Conservation (phyloP, 169 alveolate species). For the Amoebophrya sp. region DNA sequence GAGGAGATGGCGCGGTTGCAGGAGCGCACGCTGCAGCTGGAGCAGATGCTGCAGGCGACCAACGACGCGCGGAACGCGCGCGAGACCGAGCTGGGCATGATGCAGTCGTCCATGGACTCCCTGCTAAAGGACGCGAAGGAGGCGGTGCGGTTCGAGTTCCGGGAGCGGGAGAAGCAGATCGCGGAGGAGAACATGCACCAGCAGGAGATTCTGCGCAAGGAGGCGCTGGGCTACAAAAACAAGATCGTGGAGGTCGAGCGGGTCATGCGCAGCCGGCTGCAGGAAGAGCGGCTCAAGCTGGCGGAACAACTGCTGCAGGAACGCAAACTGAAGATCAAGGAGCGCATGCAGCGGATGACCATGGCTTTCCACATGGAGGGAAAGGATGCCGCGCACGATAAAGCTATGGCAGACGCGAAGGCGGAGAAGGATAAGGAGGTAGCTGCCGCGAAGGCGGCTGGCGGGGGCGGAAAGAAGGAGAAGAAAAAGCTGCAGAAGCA, state of each 20-base stretch:
- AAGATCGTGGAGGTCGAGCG: neutral
- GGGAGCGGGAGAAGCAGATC: neutral
- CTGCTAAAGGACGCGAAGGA: neutral
- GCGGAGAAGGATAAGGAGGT: too few species aligned
- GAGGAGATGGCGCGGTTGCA: neutral
- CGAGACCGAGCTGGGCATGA: neutral
- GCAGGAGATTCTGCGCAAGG: neutral
- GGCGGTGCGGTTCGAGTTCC: neutral
- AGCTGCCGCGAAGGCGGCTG: too few species aligned
- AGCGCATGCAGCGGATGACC: neutral
- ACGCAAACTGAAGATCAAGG: neutral
- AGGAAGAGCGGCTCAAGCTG: neutral
- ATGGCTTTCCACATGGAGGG: neutral
- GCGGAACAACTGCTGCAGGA: neutral
- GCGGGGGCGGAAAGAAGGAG: too few species aligned
- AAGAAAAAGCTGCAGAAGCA: too few species aligned
- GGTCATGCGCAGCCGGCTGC: neutral
- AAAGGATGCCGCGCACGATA: neutral
- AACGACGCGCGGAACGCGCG: neutral
- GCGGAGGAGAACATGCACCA: neutral
- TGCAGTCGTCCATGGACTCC: neutral
- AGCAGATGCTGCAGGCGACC: neutral
- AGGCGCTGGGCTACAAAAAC: neutral
- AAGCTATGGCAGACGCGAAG: neutral
- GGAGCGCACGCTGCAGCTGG: neutral